Conservation (phyloP, 345 rosid genomes). For the Rhodamnia rubescens region DNA sequence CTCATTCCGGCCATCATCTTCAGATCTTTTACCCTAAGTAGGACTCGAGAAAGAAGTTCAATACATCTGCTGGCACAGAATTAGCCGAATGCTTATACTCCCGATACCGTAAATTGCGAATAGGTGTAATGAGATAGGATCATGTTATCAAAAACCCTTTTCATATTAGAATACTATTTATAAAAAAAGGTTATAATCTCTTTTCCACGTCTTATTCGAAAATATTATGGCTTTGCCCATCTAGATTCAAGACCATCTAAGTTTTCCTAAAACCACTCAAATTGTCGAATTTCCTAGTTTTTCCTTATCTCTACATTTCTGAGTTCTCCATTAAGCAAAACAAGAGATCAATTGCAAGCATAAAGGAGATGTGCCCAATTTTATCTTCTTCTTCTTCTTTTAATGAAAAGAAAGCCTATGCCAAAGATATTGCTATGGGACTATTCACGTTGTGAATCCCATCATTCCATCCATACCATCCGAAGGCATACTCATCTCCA, state of each 20-base stretch:
- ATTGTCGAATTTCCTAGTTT: not conserved
- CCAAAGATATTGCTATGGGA: slow-evolving; percentile 51
- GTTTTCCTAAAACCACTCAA: not conserved
- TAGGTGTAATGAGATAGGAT: too few species aligned
- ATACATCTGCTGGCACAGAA: too few species aligned
- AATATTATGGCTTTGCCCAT: not conserved
- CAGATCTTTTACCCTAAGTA: too few species aligned
- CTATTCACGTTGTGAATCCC: slow-evolving; percentile 46
- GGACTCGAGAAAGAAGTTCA: too few species aligned
- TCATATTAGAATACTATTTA: not conserved
- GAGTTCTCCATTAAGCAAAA: not conserved
- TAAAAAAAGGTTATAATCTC: not conserved
- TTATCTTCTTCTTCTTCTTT: too few species aligned
- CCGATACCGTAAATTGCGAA: too few species aligned
- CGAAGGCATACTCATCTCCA: slow-evolving; percentile 43
- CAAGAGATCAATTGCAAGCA: not conserved
- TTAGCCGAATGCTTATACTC: too few species aligned
- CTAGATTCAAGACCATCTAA: too few species aligned
- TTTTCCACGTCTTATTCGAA: not conserved
- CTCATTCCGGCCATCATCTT: too few species aligned
- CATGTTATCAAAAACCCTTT: too few species aligned
- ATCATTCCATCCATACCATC: slow-evolving; percentile 70
- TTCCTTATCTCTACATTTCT: not conserved
- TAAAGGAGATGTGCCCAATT: not conserved
- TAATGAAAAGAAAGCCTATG: not conserved